Conservation (phyloP, 129 eudicot genomes). For the Glebionis coronaria region DNA sequence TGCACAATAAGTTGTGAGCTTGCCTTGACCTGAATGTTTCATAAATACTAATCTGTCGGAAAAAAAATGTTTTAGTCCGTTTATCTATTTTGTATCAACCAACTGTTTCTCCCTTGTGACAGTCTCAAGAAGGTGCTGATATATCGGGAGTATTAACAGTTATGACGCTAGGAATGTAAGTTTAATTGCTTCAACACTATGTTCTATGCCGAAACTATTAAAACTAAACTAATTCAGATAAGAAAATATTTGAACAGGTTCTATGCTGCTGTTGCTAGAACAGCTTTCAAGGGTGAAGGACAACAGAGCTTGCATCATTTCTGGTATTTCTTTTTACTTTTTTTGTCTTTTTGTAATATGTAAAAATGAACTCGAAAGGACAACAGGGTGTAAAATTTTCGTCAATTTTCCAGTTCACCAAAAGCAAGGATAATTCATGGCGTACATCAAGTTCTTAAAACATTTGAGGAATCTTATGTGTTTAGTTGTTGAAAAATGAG, state of each 20-base stretch:
- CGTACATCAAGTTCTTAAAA: not conserved
- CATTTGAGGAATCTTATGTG: slow-evolving; percentile 2
- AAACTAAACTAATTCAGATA: slow-evolving; percentile 15
- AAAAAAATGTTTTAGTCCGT: not conserved
- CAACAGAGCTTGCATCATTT: no score
- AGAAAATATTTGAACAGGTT: slow-evolving; percentile 53
- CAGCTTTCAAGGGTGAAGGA: no score
- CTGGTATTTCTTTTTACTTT: no score
- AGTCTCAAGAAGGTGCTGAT: slow-evolving; percentile 90
- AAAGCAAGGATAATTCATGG: not conserved
- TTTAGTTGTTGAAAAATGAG: no score
- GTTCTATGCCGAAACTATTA: slow-evolving; percentile 12
- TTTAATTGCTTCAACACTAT: slow-evolving; percentile 12
- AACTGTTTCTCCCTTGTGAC: slow-evolving; percentile 24
- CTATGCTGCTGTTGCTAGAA: no score
- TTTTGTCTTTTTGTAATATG: no score
- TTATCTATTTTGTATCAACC: slow-evolving; percentile 12
- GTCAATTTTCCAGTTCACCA: not conserved
- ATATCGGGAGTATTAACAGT: slow-evolving; percentile 95
- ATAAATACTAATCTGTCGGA: not conserved
- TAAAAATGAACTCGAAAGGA: slow-evolving; percentile 1
- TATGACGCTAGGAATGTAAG: slow-evolving; percentile 99
- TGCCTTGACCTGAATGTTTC: not conserved
- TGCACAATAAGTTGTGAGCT: not conserved
- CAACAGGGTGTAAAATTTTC: not conserved